These are phyloP conservation scores for Fusarium protoensiforme DNA, from an alignment of 2,329 filamentous ascomycete genomes.

Conservation along the genomic window DNA sequence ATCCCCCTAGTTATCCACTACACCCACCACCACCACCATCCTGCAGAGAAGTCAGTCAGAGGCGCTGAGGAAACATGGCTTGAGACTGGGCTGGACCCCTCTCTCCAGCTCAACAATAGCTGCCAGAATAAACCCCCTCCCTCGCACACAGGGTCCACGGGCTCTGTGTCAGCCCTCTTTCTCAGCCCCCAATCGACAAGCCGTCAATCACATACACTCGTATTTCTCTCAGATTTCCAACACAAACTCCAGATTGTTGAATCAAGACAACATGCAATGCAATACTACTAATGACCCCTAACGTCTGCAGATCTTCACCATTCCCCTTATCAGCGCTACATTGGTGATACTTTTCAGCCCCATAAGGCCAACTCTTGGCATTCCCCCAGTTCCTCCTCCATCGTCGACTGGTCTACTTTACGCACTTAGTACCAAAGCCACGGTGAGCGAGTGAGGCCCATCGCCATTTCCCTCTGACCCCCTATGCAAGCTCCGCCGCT, in stretches of 20 bases:
- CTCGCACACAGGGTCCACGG: conserved; percentile 21
- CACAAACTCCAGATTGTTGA: not conserved
- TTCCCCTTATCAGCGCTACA: not conserved
- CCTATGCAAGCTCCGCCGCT: not conserved
- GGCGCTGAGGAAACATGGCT: not conserved
- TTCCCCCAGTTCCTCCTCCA: not conserved
- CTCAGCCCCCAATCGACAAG: conserved; percentile 12
- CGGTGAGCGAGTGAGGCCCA: not conserved
- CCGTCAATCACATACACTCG: not conserved
- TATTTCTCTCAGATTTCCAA: not conserved
- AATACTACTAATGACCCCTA: not conserved
- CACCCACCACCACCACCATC: not conserved
- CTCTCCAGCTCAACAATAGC: not conserved
- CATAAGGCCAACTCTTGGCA: conserved; percentile 1
- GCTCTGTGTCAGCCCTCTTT: conserved; percentile 21
- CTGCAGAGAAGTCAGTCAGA: not conserved
- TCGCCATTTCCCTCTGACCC: not conserved
- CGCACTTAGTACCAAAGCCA: not conserved
- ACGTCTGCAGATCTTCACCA: not conserved
- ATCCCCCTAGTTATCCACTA: not conserved
- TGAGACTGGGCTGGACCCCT: not conserved
- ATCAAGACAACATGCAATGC: not conserved
- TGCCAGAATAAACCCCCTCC: not conserved
- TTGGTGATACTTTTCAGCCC: not conserved
- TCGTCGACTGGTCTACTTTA: not conserved